These are phyloP conservation scores for Zizania palustris DNA, from an alignment of 202 grass and related monocot species.

Conservation along the genomic window DNA sequence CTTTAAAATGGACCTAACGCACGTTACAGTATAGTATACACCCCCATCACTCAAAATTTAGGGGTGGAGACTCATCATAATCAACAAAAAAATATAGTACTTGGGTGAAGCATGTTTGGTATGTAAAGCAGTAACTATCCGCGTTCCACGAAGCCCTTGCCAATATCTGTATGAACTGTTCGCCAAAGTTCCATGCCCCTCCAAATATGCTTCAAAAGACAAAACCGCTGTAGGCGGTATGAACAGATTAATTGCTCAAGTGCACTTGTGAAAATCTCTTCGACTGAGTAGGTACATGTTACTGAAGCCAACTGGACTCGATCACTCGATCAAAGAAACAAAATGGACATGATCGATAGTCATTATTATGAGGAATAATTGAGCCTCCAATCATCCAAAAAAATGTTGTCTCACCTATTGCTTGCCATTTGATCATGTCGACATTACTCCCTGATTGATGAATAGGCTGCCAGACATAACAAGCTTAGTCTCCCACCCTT, in stretches of 20 bases:
- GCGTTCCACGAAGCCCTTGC: constrained; percentile 13
- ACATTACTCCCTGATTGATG: constrained; percentile 1
- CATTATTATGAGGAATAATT: constrained; percentile 19
- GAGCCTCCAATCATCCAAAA: constrained; percentile 8
- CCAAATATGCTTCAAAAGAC: constrained; percentile 31
- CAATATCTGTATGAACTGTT: constrained; percentile 13
- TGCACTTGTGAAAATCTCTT: constrained; percentile 38
- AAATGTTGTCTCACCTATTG: constrained; percentile 4
- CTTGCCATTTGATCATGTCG: constrained; percentile 20
- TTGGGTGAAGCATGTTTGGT: constrained; percentile 1
- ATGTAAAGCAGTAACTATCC: constrained; percentile 18
- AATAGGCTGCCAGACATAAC: background rate
- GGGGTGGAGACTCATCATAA: constrained; percentile 35
- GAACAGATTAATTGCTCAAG: constrained; percentile 36
- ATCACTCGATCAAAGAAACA: constrained; percentile 26
- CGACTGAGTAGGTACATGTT: constrained; percentile 20
- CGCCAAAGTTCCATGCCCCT: constrained; percentile 14
- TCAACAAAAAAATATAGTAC: constrained; percentile 25
- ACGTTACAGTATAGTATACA: constrained; percentile 43
- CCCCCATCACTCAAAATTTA: constrained; percentile 63
- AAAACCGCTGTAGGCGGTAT: constrained; percentile 31
- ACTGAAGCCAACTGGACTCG: constrained; percentile 3
- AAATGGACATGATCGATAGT: constrained; percentile 26
- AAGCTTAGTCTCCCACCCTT: constrained; percentile 50
- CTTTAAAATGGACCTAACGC: background rate